Conservation (phyloP, 2,329 filamentous ascomycete species). For the Botryosphaeria dothidea region DNA sequence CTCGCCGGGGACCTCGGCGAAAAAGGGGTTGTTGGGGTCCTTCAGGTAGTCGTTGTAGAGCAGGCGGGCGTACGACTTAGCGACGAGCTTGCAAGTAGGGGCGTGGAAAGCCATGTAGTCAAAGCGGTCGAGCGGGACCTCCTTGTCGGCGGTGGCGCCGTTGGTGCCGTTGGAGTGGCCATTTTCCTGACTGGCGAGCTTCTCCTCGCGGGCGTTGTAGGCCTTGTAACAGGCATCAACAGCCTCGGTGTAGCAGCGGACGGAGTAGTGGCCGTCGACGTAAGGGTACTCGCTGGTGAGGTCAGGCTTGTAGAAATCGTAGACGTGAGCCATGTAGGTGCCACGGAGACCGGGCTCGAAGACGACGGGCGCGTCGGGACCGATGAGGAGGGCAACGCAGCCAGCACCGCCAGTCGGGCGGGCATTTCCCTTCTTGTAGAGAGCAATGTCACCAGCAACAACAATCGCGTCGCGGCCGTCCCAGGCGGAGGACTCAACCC, state of each 20-base stretch:
- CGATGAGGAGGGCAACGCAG: constrained; percentile 56
- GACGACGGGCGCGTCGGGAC: constrained; percentile 51
- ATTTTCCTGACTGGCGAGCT: constrained; percentile 45
- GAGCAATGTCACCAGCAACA: constrained; percentile 54
- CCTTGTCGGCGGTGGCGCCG: constrained; percentile 31
- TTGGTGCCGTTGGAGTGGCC: constrained; percentile 41
- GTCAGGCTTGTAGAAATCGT: constrained; percentile 59
- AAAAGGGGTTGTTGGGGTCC: constrained; percentile 49
- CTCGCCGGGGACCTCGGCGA: constrained; percentile 52
- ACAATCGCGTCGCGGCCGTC: constrained; percentile 55
- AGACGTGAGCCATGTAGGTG: constrained; percentile 53
- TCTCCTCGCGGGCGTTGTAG: constrained; percentile 52
- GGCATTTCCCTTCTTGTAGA: constrained; percentile 57
- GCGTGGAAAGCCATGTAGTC: constrained; percentile 59
- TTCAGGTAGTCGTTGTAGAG: constrained; percentile 54
- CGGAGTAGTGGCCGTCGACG: constrained; percentile 55
- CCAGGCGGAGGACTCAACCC: constrained; percentile 56
- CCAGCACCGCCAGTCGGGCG: constrained; percentile 55
- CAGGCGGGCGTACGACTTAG: constrained; percentile 55
- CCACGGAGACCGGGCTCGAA: constrained; percentile 53
- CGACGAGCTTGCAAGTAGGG: constrained; percentile 56
- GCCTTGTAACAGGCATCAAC: constrained; percentile 56
- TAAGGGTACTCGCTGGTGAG: constrained; percentile 55
- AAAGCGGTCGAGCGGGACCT: constrained; percentile 53
- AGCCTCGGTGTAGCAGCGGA: constrained; percentile 55